phyloP scores from a whole-genome alignment of 176 grass and related monocot genomes.

The Cenchrus americanus region DNA sequence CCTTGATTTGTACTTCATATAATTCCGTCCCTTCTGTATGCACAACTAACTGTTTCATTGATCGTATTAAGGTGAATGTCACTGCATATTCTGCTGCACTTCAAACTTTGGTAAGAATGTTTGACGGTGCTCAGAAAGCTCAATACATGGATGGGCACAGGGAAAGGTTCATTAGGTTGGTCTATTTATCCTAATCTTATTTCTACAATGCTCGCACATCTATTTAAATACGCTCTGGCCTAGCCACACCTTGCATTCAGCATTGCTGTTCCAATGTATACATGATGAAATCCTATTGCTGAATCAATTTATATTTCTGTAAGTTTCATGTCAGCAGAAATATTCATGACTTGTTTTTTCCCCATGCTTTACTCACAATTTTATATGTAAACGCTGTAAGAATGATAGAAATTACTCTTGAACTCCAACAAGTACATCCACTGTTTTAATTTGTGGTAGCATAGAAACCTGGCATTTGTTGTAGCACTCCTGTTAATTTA shows the following conservation, averaged over 20 bases:
- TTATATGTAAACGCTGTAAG: background rate
- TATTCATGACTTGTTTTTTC: background rate
- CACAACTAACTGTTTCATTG: background rate
- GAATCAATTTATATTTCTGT: background rate
- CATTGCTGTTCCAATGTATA: background rate
- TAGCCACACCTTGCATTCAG: background rate
- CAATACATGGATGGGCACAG: slow-evolving; percentile 63
- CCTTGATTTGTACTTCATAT: background rate
- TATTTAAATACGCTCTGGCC: background rate
- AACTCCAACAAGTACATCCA: background rate
- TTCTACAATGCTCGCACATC: slow-evolving; percentile 11
- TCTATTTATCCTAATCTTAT: background rate
- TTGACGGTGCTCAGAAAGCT: slow-evolving; percentile 55
- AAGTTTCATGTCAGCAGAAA: background rate
- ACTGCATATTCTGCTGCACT: background rate
- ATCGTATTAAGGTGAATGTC: background rate
- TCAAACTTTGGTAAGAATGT: slow-evolving; percentile 39
- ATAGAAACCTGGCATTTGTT: background rate
- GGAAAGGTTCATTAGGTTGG: slow-evolving; percentile 72
- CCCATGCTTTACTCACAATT: background rate
- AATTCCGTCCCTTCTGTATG: background rate
- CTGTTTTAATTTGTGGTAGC: slow-evolving; percentile 6
- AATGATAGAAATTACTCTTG: background rate
- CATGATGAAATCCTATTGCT: background rate
- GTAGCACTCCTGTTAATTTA: background rate